Evolutionary conservation across 2,329 filamentous ascomycete genomes (phyloP), one percentile per base, ranked within the genome.

Genomic region (Diaporthe destruens): DNA sequence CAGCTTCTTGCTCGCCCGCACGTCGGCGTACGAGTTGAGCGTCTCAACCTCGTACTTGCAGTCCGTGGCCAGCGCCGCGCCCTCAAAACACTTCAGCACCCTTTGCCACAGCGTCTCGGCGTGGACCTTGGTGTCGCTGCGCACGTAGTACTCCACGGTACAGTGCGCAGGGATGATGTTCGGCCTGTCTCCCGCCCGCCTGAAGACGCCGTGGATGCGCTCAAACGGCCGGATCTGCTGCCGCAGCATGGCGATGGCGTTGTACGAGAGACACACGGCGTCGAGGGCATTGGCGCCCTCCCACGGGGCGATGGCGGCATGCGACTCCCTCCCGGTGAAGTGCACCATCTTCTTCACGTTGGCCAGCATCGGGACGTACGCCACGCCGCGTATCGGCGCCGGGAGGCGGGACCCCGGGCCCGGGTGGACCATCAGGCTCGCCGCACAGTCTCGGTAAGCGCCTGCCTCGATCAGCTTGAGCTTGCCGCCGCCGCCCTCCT

Each of bases 251-350:
- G 83, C 80, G 55, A 88, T 79, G 74, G 81, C 69, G 79, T 80
- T 83, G 76, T 83, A 82, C 0, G 79, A 78, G 8, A 81, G 75
- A 0, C 87, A 83, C 12, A 86, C 76, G 9, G 86, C 86, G 74
- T 88, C 86, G 2, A 87, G 81, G 0, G 86, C 86, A 75, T 88
- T 88, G 65, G 84, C 77, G 3, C 86, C 86, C 23, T 86, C 81
- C 85, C 85, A 87, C 0, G 86, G 86, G 14, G 83, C 83, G 14
- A 83, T 82, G 18, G 83, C 83, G 0, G 86, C 86, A 69, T 88
- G 86, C 0, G 86, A 83, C 56, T 83, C 82, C 53, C 80, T 79
- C 8, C 86, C 86, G 0, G 78, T 80, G 72, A 86, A 87, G 74
- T 82, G 81, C 57, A 84, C 81, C 49, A 77, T 74, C 75, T 77